Evolutionary conservation across 192 early-diverging fungal genomes (phyloP).

Genomic region (Entophlyctis luteolus): DNA sequence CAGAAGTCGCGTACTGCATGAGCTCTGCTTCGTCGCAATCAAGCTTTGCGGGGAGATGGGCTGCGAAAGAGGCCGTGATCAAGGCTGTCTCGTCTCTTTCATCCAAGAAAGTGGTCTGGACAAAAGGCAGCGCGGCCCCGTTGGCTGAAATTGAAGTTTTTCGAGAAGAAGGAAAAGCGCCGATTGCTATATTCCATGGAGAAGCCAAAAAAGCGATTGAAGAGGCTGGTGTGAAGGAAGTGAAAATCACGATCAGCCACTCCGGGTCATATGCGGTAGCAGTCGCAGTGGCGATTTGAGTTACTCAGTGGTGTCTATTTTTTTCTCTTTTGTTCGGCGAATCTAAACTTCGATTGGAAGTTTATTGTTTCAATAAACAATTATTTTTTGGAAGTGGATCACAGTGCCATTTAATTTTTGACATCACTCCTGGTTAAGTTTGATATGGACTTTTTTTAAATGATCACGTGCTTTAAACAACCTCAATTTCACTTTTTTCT

Average conservation of each 20-base stretch:
- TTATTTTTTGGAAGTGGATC: neutral
- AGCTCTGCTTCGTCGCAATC: conserved; percentile 66
- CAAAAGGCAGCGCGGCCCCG: conserved; percentile 77
- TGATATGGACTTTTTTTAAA: neutral
- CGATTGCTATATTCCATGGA: conserved; percentile 75
- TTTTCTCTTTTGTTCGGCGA: neutral
- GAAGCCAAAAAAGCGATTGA: conserved; percentile 69
- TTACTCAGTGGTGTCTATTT: neutral
- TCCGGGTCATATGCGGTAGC: conserved; percentile 86
- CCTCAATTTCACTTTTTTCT: too few relatives aligned
- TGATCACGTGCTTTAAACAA: neutral
- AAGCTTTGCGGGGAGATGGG: conserved; percentile 90
- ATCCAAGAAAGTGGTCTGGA: conserved; percentile 56
- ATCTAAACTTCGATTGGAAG: neutral
- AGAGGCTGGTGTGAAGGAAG: conserved; percentile 64
- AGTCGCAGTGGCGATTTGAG: conserved; percentile 57
- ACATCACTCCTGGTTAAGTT: neutral
- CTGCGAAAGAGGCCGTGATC: conserved; percentile 92
- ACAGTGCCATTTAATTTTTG: neutral
- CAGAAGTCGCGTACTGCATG: conserved; percentile 78
- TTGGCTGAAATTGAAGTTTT: conserved; percentile 86
- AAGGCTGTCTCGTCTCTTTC: conserved; percentile 80
- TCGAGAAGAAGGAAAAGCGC: conserved; percentile 66
- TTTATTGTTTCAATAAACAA: neutral
- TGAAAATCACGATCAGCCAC: conserved; percentile 92